These are phyloP conservation scores for Draba incana DNA, from an alignment of 345 rosid species.

Conservation along the genomic window DNA sequence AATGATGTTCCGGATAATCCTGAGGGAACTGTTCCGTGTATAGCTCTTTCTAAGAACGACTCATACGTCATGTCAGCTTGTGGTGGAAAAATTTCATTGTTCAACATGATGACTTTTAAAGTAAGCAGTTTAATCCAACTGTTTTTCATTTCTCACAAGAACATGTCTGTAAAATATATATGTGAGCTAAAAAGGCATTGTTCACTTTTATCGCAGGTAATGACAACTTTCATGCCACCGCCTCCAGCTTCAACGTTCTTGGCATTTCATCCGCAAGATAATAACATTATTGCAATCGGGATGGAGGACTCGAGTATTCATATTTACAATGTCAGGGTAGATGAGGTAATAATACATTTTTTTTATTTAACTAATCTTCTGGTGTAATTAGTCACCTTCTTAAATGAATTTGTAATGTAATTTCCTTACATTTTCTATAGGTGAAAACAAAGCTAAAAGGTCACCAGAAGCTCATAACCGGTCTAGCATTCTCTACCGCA, in stretches of 20 bases:
- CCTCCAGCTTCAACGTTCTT: slow-evolving; percentile 62
- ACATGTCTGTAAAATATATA: neutral
- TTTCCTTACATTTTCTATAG: slow-evolving; percentile 38
- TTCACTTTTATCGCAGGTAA: slow-evolving; percentile 46
- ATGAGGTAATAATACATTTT: slow-evolving; percentile 47
- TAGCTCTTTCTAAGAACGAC: slow-evolving; percentile 63
- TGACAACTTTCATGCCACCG: slow-evolving; percentile 64
- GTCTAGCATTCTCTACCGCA: slow-evolving; percentile 72
- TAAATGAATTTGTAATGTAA: neutral
- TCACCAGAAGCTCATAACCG: slow-evolving; percentile 73
- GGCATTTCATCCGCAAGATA: slow-evolving; percentile 63
- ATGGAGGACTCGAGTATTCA: slow-evolving; percentile 61
- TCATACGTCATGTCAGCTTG: slow-evolving; percentile 65
- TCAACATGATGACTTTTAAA: slow-evolving; percentile 67
- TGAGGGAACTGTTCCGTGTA: slow-evolving; percentile 56
- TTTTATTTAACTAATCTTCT: neutral
- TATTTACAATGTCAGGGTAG: slow-evolving; percentile 60
- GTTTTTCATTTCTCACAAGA: neutral
- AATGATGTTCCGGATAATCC: slow-evolving; percentile 68
- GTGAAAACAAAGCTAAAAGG: slow-evolving; percentile 76
- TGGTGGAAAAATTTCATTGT: slow-evolving; percentile 59
- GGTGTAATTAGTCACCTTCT: slow-evolving; percentile 11
- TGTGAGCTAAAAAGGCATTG: slow-evolving; percentile 11
- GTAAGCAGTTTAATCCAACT: slow-evolving; percentile 28
- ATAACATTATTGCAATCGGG: slow-evolving; percentile 61